These are phyloP conservation scores for Blechomonas ayalai DNA, from an alignment of 208 protist species.

Conservation along the genomic window DNA sequence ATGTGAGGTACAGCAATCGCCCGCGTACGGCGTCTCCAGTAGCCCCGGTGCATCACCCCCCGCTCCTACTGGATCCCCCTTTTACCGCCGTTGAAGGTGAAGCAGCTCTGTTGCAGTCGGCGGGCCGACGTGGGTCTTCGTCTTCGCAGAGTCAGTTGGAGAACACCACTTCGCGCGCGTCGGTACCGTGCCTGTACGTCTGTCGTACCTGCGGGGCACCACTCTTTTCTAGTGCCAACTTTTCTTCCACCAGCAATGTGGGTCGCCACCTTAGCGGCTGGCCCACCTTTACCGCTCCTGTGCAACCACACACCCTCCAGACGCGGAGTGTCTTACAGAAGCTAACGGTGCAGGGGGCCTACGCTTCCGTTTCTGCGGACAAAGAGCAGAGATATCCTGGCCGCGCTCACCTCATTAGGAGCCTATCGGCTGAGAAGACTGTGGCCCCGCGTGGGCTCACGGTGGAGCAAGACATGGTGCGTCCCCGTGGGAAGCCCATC, in stretches of 20 bases:
- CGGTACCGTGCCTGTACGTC: constrained; percentile 10
- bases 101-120: background rate
- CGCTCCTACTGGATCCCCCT: constrained; percentile 34
- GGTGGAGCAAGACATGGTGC: constrained; percentile 48
- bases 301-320: constrained; percentile 2
- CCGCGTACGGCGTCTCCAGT: too few species aligned
- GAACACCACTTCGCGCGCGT: constrained; percentile 1
- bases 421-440: constrained; percentile 2
- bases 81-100: constrained; percentile 39
- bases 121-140: background rate
- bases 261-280: constrained; percentile 29
- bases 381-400: background rate
- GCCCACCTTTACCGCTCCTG: constrained; percentile 31
- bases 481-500: constrained; percentile 8
- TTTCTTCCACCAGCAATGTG: constrained; percentile 1
- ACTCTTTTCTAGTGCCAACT: constrained; percentile 18
- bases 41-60: too few species aligned
- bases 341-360: constrained; percentile 1
- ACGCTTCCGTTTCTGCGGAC: background rate
- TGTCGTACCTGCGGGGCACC: constrained; percentile 20
- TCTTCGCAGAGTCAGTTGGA: background rate
- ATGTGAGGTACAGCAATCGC: too few species aligned
- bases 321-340: constrained; percentile 21
- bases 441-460: constrained; percentile 28
- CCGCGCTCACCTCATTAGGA: background rate